Base-by-base conservation (phyloP, 129 eudicot genomes). In the Smallanthus sonchifolius region DNA sequence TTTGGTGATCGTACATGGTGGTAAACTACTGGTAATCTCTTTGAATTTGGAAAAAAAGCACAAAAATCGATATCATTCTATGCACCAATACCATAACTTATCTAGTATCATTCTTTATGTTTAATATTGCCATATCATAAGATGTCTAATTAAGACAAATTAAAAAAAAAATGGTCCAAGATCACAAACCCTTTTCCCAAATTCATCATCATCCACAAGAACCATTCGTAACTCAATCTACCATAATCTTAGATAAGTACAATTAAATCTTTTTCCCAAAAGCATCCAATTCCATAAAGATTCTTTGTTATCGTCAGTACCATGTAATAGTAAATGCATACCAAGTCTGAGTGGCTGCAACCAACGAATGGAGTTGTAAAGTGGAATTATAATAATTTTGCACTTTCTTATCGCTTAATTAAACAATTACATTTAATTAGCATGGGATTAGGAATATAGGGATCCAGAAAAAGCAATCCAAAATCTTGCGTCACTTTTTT, bases 151-250 rank as follows among this genome's bases (percentile, higher is more conserved):
- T 38, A 48, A 55, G 7, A 20, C 24, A 15, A 40, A 20, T 19
- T 13, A 0, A 38, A 60, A 0, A 38, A 60, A 57, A 75, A 1
- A n/a, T 60, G 14, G 36, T 61, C n/a, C 17, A 55, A 64, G 40
- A 75, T 64, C 52, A 48, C 9, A 75, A 42, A 38, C 70, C 24
- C 24, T 64, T 75, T 75, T 52, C 40, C 54, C 52, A 11, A 75
- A 38, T 52, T 37, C 66, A 65, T 75, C 55, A 65, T 51, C 64
- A 65, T 51, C 73, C 66, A 75, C 35, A 49, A 75, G 79, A 75
- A 65, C 44, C 79, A 38, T 54, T 48, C 44, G n/a, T 51, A 75
- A 65, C 72, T 49, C 60, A 48, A 74, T 61, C 70, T 49, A 37
- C 56, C 32, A 5, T 73, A 37, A 49, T 39, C 54, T 75, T 51